Conservation (phyloP, 805 yeast species). For the Cyberlindnera veronae region DNA sequence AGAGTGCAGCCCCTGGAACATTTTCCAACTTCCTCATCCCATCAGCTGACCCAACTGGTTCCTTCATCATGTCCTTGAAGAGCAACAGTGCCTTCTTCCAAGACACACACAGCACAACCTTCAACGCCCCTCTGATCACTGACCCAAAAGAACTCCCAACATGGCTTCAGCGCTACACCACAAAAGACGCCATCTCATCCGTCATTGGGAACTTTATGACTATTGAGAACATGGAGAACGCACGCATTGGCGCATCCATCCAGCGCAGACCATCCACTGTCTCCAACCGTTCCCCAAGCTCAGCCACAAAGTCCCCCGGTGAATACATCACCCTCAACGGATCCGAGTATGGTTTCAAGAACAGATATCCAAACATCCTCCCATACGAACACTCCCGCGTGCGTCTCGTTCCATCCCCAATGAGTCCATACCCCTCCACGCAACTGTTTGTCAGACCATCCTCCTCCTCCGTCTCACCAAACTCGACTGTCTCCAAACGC, state of each 20-base stretch:
- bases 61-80: slow-evolving; percentile 25
- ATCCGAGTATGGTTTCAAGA: slow-evolving; percentile 69
- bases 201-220: slow-evolving; percentile 29
- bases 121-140: slow-evolving; percentile 14
- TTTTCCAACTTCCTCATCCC: slow-evolving; percentile 25
- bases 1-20: slow-evolving; percentile 4
- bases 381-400: slow-evolving; percentile 61
- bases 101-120: slow-evolving; percentile 8
- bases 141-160: slow-evolving; percentile 25
- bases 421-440: slow-evolving; percentile 11
- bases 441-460: slow-evolving; percentile 7
- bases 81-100: slow-evolving; percentile 13
- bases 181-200: slow-evolving; percentile 19
- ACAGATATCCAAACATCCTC: slow-evolving; percentile 76
- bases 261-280: slow-evolving; percentile 14
- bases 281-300: slow-evolving; percentile 3
- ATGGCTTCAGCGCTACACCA: slow-evolving; percentile 46
- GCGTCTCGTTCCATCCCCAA: slow-evolving; percentile 32
- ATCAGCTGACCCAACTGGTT: slow-evolving; percentile 23
- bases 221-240: slow-evolving; percentile 35
- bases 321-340: slow-evolving; percentile 36
- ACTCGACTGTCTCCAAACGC: slow-evolving; percentile 4
- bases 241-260: slow-evolving; percentile 22
- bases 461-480: slow-evolving; percentile 27
- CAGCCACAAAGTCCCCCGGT: slow-evolving; percentile 12